These are phyloP conservation scores for Cercospora zeina DNA, from an alignment of 2,329 filamentous ascomycete species.

Conservation along the genomic window DNA sequence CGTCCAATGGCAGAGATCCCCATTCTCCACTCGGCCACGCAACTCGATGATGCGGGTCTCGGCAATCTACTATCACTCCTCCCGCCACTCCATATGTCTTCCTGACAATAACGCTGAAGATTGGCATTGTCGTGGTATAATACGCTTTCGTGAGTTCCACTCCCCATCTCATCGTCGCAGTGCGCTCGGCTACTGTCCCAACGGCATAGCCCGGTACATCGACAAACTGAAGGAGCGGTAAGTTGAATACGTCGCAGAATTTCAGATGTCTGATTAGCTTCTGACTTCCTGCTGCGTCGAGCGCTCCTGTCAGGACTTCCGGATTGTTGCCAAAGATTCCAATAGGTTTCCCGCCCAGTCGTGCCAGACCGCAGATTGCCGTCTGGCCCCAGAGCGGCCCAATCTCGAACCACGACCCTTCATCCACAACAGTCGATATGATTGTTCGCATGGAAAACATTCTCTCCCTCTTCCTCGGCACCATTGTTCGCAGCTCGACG, in stretches of 20 bases:
- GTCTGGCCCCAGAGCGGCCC: constrained; percentile 63
- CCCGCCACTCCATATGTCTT: constrained; percentile 65
- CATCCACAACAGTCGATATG: constrained; percentile 59
- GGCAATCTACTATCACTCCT: constrained; percentile 63
- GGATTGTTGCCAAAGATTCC: constrained; percentile 63
- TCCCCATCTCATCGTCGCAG: constrained; percentile 65
- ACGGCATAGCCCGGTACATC: constrained; percentile 65
- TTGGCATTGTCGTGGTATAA: constrained; percentile 61
- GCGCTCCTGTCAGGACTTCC: constrained; percentile 61
- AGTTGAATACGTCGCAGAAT: constrained; percentile 65
- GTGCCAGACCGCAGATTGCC: constrained; percentile 61
- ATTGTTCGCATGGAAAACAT: constrained; percentile 63
- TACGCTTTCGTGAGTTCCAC: constrained; percentile 63
- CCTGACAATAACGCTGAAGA: constrained; percentile 64
- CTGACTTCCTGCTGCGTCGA: constrained; percentile 62
- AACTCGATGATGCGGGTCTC: constrained; percentile 61
- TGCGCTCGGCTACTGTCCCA: constrained; percentile 62
- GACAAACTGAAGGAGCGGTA: constrained; percentile 64
- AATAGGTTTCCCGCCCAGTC: constrained; percentile 58
- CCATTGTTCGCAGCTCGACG: constrained; percentile 54
- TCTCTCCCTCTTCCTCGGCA: constrained; percentile 58
- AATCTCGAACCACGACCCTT: constrained; percentile 63
- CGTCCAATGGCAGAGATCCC: constrained; percentile 63
- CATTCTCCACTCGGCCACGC: constrained; percentile 66
- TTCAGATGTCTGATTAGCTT: constrained; percentile 63